phyloP scores from a whole-genome alignment of 768 basidiomycete species.

The Lenzites betulinus region DNA sequence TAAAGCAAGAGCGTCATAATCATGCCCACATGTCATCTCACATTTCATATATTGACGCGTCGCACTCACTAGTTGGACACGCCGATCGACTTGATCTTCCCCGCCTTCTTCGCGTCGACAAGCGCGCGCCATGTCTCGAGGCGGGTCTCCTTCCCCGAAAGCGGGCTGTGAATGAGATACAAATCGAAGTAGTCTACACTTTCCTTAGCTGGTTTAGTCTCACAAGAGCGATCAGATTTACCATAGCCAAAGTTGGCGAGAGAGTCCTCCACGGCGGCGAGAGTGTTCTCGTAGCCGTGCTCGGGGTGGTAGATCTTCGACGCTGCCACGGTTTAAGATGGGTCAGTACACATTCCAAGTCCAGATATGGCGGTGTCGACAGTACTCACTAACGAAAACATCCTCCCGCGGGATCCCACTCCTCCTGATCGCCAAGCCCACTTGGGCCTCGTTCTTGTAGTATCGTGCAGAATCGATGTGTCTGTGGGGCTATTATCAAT shows the following conservation, averaged over 20 bases:
- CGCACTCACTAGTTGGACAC: conserved; percentile 52
- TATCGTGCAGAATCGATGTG: conserved; percentile 74
- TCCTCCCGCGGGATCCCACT: conserved; percentile 56
- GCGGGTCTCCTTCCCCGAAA: conserved; percentile 40
- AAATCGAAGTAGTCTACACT: conserved; percentile 47
- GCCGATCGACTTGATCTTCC: conserved; percentile 43
- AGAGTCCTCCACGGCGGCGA: conserved; percentile 31
- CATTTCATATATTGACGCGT: too few species aligned
- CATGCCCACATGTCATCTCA: neutral
- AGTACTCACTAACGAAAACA: conserved; percentile 65
- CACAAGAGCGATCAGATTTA: conserved; percentile 22
- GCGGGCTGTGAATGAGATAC: conserved; percentile 48
- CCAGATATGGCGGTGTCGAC: neutral
- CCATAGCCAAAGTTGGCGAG: conserved; percentile 33
- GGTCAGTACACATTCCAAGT: too few species aligned
- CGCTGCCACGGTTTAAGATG: conserved; percentile 53
- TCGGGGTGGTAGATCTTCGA: conserved; percentile 64
- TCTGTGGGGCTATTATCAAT: conserved; percentile 34
- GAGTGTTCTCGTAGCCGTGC: conserved; percentile 34
- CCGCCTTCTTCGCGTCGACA: conserved; percentile 35
- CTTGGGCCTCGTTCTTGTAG: conserved; percentile 65
- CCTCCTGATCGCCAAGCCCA: conserved; percentile 58
- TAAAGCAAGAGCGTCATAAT: neutral
- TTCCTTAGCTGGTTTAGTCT: too few species aligned
- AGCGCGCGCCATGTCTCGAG: conserved; percentile 45